These are phyloP conservation scores for Termitomyces sp. DNA, from an alignment of 768 basidiomycete species.

Conservation along the genomic window DNA sequence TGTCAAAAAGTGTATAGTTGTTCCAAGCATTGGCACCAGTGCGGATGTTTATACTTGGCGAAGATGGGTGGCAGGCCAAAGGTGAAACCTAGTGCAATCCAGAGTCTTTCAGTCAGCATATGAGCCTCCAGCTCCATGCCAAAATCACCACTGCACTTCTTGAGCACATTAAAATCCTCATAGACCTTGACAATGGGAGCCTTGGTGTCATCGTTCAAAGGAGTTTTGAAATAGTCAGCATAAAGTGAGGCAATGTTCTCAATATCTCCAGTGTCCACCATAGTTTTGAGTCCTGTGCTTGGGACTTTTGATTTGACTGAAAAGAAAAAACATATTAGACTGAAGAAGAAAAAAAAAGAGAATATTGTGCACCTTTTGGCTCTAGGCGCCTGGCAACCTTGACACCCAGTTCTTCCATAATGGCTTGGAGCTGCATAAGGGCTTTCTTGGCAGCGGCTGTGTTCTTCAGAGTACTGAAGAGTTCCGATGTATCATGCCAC, in stretches of 20 bases:
- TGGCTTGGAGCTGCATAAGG: not conserved
- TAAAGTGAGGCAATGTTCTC: conserved; percentile 6
- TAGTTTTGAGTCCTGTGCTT: conserved; percentile 7
- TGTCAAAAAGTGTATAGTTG: not conserved
- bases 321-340: not conserved
- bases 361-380: not conserved
- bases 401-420: conserved; percentile 10
- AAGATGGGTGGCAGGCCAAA: conserved; percentile 20
- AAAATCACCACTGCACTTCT: conserved; percentile 6
- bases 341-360: not conserved
- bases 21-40: conserved; percentile 23
- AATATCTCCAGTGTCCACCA: conserved; percentile 10
- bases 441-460: not conserved
- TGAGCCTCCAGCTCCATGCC: conserved; percentile 10
- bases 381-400: not conserved
- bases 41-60: conserved; percentile 17
- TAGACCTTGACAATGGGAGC: not conserved
- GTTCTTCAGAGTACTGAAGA: conserved; percentile 2
- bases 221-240: conserved; percentile 9
- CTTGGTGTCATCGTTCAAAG: not conserved
- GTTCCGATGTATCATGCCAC: conserved; percentile 2
- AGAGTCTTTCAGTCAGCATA: conserved; percentile 13
- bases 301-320: conserved; percentile 7
- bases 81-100: conserved; percentile 18
- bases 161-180: too few species aligned